Base-by-base conservation (phyloP, 495 filamentous ascomycete genomes). In the Melanomma pulvis-pyrius region DNA sequence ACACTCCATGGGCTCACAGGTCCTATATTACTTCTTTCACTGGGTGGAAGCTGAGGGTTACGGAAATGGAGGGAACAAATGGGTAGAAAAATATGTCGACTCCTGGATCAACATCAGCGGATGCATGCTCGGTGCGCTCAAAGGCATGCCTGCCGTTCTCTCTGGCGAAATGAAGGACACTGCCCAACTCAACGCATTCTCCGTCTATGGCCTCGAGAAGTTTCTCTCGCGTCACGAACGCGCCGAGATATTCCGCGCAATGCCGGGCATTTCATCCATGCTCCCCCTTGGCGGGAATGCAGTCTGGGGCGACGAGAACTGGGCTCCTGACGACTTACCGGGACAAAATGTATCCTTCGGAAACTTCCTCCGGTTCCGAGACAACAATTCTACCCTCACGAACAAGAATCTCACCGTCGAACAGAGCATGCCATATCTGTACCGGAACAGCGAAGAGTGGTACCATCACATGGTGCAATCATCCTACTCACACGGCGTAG, bases 111-210 rank as follows among this genome's bases (percentile, higher is more conserved):
- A 98, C 74, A 92, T 98, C 74, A 93, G 90, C 65, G 94, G 94
- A 19, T 98, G 92, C 75, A 97, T 98, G 93, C 87, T 98, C 8
- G 94, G 94, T 19, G 93, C 94, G 1, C 82, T 92, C 57, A 98
- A 98, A 81, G 92, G 92, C 49, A 77, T 97, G 24, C 90, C 94
- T 0, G 96, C 94, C 9, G 85, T 98, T 7, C 83, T 98, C 0
- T 96, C 92, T 0, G 94, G 94, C 30, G 94, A 98, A 78, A 98
- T 98, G 94, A 90, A 92, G 67, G 94, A 98, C 74, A 98, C 94
- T 0, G 94, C 94, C 1, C 94, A 98, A 73, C 84, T 98, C 15
- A 98, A 98, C 74, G 84, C 92, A n/a, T 96, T 98, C 67, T 94
- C 94, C 9, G 92, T 98, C 13, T 98, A 97, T 71, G 96, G 94